Percentiles rank a stretch among this genome's conserved stretches.
Conservation (phyloP, 2,329 filamentous ascomycete genomes). For the Cercospora brassicicola region DNA sequence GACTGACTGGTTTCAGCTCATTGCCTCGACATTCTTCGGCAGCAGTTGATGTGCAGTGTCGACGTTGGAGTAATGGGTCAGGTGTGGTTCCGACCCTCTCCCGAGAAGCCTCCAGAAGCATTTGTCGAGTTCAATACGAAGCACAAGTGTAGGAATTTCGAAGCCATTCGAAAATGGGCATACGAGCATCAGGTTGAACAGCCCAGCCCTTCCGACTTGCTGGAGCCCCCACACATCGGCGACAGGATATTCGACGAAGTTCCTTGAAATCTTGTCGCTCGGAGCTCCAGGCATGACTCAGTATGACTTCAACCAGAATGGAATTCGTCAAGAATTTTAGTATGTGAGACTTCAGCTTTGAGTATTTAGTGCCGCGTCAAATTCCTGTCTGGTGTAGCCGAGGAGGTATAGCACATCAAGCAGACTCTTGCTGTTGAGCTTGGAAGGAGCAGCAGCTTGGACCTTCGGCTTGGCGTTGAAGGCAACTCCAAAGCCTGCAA, state of each 20-base stretch:
- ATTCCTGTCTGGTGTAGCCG: slow-evolving; percentile 47
- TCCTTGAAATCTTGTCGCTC: background rate
- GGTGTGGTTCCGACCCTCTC: slow-evolving; percentile 54
- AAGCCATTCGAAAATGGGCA: slow-evolving; percentile 56
- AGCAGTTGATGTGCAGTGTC: slow-evolving; percentile 63
- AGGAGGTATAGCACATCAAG: slow-evolving; percentile 73
- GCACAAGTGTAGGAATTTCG: slow-evolving; percentile 61
- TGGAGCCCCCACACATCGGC: slow-evolving; percentile 43
- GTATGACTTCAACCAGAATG: background rate
- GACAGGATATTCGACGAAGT: slow-evolving; percentile 22
- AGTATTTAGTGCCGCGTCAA: slow-evolving; percentile 18
- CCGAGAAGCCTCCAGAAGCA: slow-evolving; percentile 40
- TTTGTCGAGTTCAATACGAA: slow-evolving; percentile 64
- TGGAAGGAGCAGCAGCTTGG: slow-evolving; percentile 71
- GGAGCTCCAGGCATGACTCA: background rate
- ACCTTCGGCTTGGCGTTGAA: slow-evolving; percentile 84
- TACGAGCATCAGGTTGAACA: slow-evolving; percentile 53
- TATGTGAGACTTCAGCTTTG: background rate
- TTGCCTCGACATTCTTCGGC: slow-evolving; percentile 62
- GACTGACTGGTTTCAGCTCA: slow-evolving; percentile 46
- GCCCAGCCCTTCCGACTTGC: slow-evolving; percentile 45
- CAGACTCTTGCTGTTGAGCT: slow-evolving; percentile 69
- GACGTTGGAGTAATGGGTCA: slow-evolving; percentile 63
- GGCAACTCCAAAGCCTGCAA: slow-evolving; percentile 74
- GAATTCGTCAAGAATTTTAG: background rate